A percentile compares a stretch with the other conserved stretches of the same genome.
Conservation (phyloP, 2,329 filamentous ascomycete genomes). For the Trichoderma guizhouense region DNA sequence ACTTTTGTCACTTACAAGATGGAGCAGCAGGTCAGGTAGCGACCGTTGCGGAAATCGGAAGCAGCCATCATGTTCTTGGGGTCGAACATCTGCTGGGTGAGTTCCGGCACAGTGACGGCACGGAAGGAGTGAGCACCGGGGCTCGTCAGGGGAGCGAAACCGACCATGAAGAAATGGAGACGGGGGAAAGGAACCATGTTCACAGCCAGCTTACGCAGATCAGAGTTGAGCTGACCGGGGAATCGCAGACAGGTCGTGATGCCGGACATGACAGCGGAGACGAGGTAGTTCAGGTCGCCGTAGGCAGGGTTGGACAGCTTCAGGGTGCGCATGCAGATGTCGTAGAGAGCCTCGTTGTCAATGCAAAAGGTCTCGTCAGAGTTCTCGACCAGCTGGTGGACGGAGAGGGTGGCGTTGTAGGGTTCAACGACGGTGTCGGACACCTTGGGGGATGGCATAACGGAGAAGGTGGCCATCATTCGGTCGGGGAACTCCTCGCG, state of each 20-base stretch:
- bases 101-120: constrained; percentile 92
- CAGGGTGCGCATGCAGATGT: constrained; percentile 99
- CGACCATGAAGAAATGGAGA: constrained; percentile 99
- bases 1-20: constrained; percentile 68
- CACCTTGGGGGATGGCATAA: constrained; percentile 98
- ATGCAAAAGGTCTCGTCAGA: constrained; percentile 99
- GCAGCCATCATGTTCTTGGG: constrained; percentile 99
- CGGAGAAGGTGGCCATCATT: constrained; percentile 99
- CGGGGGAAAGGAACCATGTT: constrained; percentile 99
- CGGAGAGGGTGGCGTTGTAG: constrained; percentile 98
- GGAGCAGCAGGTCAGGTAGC: constrained; percentile 98
- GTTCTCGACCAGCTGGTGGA: constrained; percentile 99
- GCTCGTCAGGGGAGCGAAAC: constrained; percentile 96
- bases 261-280: constrained; percentile 99
- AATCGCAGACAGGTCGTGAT: constrained; percentile 98
- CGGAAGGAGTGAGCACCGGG: constrained; percentile 85
- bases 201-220: constrained; percentile 97
- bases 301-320: constrained; percentile 99
- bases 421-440: constrained; percentile 99
- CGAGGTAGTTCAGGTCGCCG: constrained; percentile 98
- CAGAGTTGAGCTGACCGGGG: constrained; percentile 99
- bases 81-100: constrained; percentile 99
- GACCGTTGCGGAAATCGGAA: constrained; percentile 98
- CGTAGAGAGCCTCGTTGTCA: constrained; percentile 99
- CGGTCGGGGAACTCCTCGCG: constrained; percentile 99